Evolutionary conservation across 2,329 filamentous ascomycete genomes (phyloP).

Genomic region (Aspergillus thermomutatus): DNA sequence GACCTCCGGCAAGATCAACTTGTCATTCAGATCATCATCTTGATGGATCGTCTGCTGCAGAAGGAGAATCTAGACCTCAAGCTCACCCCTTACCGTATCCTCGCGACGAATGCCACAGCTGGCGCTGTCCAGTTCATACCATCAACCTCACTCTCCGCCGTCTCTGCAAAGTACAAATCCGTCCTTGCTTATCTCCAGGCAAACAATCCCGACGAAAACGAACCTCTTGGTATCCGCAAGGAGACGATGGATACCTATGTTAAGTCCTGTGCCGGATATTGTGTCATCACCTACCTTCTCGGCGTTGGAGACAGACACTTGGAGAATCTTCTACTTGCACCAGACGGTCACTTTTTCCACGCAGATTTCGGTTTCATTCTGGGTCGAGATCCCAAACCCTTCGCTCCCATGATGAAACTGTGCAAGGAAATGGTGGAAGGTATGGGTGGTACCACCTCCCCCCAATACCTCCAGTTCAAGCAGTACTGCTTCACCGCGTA

Average conservation of each 20-base stretch:
- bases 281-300: slow-evolving; percentile 95
- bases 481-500: slow-evolving; percentile 96
- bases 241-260: slow-evolving; percentile 94
- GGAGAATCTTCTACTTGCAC: slow-evolving; percentile 87
- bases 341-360: slow-evolving; percentile 94
- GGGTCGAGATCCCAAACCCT: slow-evolving; percentile 93
- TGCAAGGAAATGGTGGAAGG: slow-evolving; percentile 98
- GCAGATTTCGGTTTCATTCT: slow-evolving; percentile 98
- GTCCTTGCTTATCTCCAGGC: slow-evolving; percentile 79
- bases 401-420: slow-evolving; percentile 94
- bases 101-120: slow-evolving; percentile 84
- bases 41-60: slow-evolving; percentile 93
- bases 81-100: slow-evolving; percentile 90
- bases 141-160: slow-evolving; percentile 77
- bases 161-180: slow-evolving; percentile 75
- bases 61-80: slow-evolving; percentile 97
- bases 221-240: slow-evolving; percentile 80
- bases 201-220: slow-evolving; percentile 81
- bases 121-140: slow-evolving; percentile 93
- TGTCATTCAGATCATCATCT: slow-evolving; percentile 93
- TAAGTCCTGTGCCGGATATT: slow-evolving; percentile 94
- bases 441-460: slow-evolving; percentile 81
- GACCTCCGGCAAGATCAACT: slow-evolving; percentile 95
- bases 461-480: slow-evolving; percentile 84
- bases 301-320: slow-evolving; percentile 94